Evolutionary conservation across 805 yeast species (phyloP), one percentile per base, ranked within the genome.

Genomic region (Candida incommunis): DNA sequence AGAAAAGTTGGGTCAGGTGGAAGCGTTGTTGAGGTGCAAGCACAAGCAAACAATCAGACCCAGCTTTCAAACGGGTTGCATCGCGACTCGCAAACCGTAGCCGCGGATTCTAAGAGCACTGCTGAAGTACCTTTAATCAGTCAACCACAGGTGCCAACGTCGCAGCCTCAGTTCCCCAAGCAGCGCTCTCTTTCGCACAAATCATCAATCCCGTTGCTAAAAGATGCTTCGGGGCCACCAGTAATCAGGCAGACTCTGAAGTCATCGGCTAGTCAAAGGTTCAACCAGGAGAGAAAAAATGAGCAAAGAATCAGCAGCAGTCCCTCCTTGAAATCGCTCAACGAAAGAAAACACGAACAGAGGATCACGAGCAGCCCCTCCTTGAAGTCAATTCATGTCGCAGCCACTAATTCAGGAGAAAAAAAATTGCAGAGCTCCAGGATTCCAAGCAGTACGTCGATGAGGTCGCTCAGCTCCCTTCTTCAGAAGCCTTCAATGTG

Each of bases 231-330:
- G 7, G 27, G 7, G 7, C 27, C 7, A 13, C 37, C 37, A 5
- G 37, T 11, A 16, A n/a, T 31, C 37, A 9, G 37, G n/a, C 37
- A 31, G 37, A 31, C 37, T 9, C 18, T 31, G 18, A 31, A 31
- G 37, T 31, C 37, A n/a, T 31, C 37, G 11, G 37, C 37, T n/a
- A 31, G 37, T n/a, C 37, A 31, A 18, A 7, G 20, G 18, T 31
- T 31, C 37, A 31, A 16, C 7, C 37, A 31, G 37, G 37, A 31
- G n/a, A n/a, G n/a, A n/a, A n/a, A n/a, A n/a, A n/a, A n/a, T n/a
- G n/a, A n/a, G n/a, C n/a, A n/a, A n/a, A n/a, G n/a, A n/a, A n/a
- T 25, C 7, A 25, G 27, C 27, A 25, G 27, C 27, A 25, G 27
- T 7, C 27, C 27, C n/a, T n/a, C n/a, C n/a, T n/a, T n/a, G n/a